phyloP scores from a whole-genome alignment of 2,329 filamentous ascomycete genomes.

The Didymella glomerata region DNA sequence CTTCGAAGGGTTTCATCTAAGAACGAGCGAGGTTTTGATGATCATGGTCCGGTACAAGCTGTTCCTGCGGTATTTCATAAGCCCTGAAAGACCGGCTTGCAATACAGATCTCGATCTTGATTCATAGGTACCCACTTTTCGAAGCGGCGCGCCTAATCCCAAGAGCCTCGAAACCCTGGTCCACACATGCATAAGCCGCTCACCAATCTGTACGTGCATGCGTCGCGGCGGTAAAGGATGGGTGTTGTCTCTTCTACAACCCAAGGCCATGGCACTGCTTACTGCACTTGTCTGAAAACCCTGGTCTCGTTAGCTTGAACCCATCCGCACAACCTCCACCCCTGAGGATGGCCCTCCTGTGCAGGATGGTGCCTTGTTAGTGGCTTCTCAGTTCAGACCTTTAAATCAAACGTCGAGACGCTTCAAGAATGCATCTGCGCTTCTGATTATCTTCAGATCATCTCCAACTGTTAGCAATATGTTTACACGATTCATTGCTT shows the following conservation, averaged over 20 bases:
- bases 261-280: background rate
- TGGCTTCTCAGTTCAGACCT: background rate
- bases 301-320: background rate
- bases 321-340: background rate
- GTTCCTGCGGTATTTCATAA: background rate
- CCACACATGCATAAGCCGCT: conserved; percentile 6
- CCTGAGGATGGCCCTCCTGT: background rate
- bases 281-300: background rate
- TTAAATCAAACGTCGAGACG: conserved; percentile 3
- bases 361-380: background rate
- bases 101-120: background rate
- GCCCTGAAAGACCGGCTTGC: background rate
- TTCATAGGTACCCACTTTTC: background rate
- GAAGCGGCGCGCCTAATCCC: background rate
- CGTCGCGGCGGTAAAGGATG: background rate
- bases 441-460: background rate
- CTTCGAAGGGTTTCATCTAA: background rate
- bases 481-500: conserved; percentile 22
- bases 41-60: background rate
- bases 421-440: background rate
- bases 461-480: conserved; percentile 11
- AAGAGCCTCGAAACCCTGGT: conserved; percentile 1
- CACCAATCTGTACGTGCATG: conserved; percentile 3
- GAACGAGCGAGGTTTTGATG: background rate
- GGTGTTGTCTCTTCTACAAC: background rate